These are phyloP conservation scores for Zymoseptoria passerinii DNA, from an alignment of 2,329 filamentous ascomycete species.

Conservation along the genomic window DNA sequence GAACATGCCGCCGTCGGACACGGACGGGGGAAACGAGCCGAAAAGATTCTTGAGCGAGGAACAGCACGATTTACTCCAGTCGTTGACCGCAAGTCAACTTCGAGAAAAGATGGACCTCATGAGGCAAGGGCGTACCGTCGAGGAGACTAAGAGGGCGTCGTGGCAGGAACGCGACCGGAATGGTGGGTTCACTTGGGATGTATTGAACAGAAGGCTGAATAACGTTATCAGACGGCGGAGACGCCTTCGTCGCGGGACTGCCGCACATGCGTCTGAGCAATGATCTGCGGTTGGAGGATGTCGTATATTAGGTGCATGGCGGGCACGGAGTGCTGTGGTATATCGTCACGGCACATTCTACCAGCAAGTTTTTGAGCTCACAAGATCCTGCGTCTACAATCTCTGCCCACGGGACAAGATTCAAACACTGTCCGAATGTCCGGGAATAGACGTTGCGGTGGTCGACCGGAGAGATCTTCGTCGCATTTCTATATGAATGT, in stretches of 20 bases:
- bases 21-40: not conserved
- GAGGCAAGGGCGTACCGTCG: no score
- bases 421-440: not conserved
- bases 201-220: no score
- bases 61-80: not conserved
- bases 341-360: not conserved
- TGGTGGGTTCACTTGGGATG: no score
- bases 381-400: not conserved
- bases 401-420: not conserved
- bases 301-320: not conserved
- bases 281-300: not conserved
- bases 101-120: no score
- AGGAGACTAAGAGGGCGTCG: no score
- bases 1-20: not conserved
- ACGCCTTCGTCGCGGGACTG: not conserved
- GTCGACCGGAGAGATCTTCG: not conserved
- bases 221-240: no score
- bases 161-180: no score
- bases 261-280: not conserved
- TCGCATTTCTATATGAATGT: not conserved
- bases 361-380: not conserved
- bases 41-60: not conserved
- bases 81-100: not conserved
- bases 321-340: not conserved
- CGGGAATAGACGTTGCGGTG: not conserved